Evolutionary conservation across 129 eudicot genomes (phyloP).

Genomic region (Flaveria bidentis): DNA sequence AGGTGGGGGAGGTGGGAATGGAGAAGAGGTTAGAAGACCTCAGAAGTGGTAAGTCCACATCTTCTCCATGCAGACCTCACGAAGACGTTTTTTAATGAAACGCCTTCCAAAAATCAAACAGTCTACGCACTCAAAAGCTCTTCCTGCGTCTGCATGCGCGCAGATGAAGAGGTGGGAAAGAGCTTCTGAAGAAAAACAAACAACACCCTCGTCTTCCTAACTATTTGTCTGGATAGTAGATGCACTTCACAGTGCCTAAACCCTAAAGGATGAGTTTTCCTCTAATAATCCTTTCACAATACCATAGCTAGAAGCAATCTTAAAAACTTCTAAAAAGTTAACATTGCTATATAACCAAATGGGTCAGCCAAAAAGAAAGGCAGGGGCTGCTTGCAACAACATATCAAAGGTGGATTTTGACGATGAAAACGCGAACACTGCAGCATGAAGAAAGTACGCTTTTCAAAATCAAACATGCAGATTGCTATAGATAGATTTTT

Average conservation of each 20-base stretch:
- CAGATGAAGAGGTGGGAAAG: no score
- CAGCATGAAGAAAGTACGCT: conserved; percentile 7
- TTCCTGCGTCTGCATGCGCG: no score
- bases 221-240: neutral
- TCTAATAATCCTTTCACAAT: neutral
- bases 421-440: neutral
- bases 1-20: no score
- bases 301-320: neutral
- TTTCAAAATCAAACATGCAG: conserved; percentile 13
- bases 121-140: no score
- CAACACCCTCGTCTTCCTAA: neutral
- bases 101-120: no score
- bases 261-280: neutral
- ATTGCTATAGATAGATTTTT: neutral
- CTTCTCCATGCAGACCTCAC: no score
- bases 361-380: conserved; percentile 3
- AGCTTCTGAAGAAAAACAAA: no score
- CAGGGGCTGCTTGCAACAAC: neutral
- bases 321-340: neutral
- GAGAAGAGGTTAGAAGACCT: no score
- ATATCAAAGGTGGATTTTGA: neutral
- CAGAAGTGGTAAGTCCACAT: no score
- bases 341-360: neutral
- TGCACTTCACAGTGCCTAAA: neutral
- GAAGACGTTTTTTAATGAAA: no score